A percentile compares a stretch with the other conserved stretches of the same genome.
Conservation (phyloP, 1,284 basidiomycete genomes). For the Ustilago cynodontis region DNA sequence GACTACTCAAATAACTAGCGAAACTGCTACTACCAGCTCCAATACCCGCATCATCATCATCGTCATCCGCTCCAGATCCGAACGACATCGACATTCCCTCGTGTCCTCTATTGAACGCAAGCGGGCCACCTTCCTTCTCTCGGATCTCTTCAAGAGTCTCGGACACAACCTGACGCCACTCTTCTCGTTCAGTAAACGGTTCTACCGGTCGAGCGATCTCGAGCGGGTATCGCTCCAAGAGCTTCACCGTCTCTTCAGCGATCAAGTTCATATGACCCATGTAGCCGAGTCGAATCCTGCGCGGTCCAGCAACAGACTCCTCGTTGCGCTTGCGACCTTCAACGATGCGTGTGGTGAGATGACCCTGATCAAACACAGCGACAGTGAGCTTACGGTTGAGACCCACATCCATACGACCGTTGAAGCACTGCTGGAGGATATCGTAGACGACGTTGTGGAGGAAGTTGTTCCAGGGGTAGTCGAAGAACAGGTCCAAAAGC, state of each 20-base stretch:
- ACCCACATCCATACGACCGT: conserved; percentile 77
- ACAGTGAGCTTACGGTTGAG: conserved; percentile 65
- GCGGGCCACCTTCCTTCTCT: conserved; percentile 64
- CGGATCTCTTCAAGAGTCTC: conserved; percentile 65
- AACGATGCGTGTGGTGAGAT: conserved; percentile 61
- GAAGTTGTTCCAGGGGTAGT: conserved; percentile 98
- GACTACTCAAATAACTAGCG: conserved; percentile 68
- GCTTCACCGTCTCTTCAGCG: conserved; percentile 86
- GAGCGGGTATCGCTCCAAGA: conserved; percentile 83
- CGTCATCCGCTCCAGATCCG: conserved; percentile 45
- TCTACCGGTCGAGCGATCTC: conserved; percentile 53
- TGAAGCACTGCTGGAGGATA: conserved; percentile 93
- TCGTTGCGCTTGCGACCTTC: conserved; percentile 64
- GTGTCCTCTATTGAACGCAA: conserved; percentile 65
- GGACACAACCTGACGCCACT: conserved; percentile 65
- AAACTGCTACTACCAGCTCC: conserved; percentile 58
- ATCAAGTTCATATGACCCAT: conserved; percentile 98
- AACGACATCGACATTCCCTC: conserved; percentile 53
- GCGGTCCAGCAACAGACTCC: conserved; percentile 55
- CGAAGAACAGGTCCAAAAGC: conserved; percentile 80
- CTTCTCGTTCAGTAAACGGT: conserved; percentile 54
- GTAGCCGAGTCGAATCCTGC: conserved; percentile 76
- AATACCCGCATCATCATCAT: conserved; percentile 47
- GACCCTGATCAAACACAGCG: conserved; percentile 63
- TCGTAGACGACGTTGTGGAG: conserved; percentile 97